Evolutionary conservation across 345 rosid genomes (phyloP).

Genomic region (Moringa oleifera): DNA sequence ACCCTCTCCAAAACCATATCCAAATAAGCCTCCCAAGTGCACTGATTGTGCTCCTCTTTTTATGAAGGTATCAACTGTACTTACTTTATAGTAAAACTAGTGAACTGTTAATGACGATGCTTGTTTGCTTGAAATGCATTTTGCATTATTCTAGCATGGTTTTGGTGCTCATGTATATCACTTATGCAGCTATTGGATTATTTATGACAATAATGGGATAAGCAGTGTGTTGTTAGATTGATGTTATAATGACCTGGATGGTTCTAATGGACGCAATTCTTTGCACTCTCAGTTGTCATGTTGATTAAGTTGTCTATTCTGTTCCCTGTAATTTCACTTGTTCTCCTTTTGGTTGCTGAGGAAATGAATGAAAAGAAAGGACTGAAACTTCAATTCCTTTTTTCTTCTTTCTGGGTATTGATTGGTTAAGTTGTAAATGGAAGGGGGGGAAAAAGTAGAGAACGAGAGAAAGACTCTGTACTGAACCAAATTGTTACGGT

Average conservation of each 20-base stretch:
- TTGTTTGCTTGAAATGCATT: background rate
- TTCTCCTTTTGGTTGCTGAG: slow-evolving; percentile 5
- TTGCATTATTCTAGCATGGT: background rate
- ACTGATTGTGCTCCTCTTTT: slow-evolving; percentile 89
- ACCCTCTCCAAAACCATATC: slow-evolving; percentile 83
- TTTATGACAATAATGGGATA: background rate
- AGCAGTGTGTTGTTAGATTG: background rate
- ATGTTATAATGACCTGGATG: background rate
- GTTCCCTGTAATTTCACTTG: background rate
- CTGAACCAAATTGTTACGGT: slow-evolving; percentile 8
- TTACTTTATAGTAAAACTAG: background rate
- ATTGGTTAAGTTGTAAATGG: background rate
- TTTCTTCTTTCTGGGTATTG: slow-evolving; percentile 1
- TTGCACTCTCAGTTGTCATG: background rate
- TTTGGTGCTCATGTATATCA: background rate
- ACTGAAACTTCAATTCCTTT: background rate
- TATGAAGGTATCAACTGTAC: slow-evolving; percentile 51
- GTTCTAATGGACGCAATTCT: background rate
- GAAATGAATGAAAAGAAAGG: background rate
- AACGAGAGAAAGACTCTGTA: slow-evolving; percentile 10
- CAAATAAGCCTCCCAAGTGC: slow-evolving; percentile 85
- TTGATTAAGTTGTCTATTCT: background rate
- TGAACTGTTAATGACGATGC: background rate
- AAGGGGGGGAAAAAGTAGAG: background rate
- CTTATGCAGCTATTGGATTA: background rate